Percentiles rank a stretch among this genome's conserved stretches.
phyloP scores from a whole-genome alignment of 768 basidiomycete species.

The Gelatoporia subvermispora region DNA sequence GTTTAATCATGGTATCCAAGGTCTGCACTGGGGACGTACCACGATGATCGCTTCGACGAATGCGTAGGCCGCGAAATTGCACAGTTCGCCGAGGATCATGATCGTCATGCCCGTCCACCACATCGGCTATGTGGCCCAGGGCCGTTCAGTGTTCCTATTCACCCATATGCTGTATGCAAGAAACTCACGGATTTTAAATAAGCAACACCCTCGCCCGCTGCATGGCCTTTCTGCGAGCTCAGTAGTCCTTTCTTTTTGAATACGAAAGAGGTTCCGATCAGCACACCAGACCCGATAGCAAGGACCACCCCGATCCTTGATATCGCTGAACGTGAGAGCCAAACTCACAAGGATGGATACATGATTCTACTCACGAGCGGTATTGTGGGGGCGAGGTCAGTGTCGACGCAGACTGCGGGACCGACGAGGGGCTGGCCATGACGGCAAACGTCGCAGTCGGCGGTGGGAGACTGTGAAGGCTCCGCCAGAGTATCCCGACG shows the following conservation, averaged over 20 bases:
- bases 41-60: slow-evolving; percentile 89
- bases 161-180: background rate
- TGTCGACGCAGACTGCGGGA: background rate
- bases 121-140: slow-evolving; percentile 22
- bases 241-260: slow-evolving; percentile 53
- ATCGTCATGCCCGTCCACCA: slow-evolving; percentile 54
- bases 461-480: too few species aligned
- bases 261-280: slow-evolving; percentile 48
- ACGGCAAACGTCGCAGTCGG: too few species aligned
- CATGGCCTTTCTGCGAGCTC: slow-evolving; percentile 24
- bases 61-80: slow-evolving; percentile 54
- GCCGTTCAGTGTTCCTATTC: background rate
- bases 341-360: background rate
- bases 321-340: background rate
- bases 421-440: too few species aligned
- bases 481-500: too few species aligned
- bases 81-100: slow-evolving; percentile 27
- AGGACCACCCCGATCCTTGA: slow-evolving; percentile 27
- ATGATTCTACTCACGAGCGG: slow-evolving; percentile 1
- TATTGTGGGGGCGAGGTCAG: slow-evolving; percentile 1
- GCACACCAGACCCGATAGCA: slow-evolving; percentile 37
- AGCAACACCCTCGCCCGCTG: slow-evolving; percentile 28
- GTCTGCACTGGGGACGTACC: slow-evolving; percentile 33
- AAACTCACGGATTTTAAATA: slow-evolving; percentile 27
- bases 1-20: background rate